phyloP scores from a whole-genome alignment of 164 flowering plant genomes.

The Aristolochia californica region DNA sequence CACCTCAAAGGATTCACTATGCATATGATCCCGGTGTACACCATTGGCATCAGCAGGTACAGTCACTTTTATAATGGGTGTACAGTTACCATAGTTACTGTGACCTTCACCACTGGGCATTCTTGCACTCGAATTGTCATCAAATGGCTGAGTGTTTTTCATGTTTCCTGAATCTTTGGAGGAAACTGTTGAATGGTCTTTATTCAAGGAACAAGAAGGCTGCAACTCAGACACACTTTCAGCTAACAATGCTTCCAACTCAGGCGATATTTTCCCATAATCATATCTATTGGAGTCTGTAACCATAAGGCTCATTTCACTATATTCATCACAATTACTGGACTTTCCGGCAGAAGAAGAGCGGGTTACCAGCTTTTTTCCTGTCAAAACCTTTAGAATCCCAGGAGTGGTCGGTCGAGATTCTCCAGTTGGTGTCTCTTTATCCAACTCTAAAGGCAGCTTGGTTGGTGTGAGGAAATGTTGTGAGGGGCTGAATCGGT shows the following conservation, averaged over 20 bases:
- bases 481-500: conserved; percentile 17
- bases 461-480: conserved; percentile 49
- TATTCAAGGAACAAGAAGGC: conserved; percentile 12
- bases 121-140: neutral
- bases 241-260: conserved; percentile 43
- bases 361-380: conserved; percentile 21
- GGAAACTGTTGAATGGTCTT: conserved; percentile 9
- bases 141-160: too few species aligned
- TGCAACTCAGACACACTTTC: conserved; percentile 27
- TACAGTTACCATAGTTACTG: conserved; percentile 3
- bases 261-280: conserved; percentile 61
- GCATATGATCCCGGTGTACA: conserved; percentile 14
- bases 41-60: conserved; percentile 9
- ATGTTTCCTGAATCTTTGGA: conserved; percentile 4
- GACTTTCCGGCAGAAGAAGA: conserved; percentile 20
- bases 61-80: conserved; percentile 8
- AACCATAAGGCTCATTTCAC: conserved; percentile 74
- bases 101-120: neutral
- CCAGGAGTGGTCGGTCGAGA: conserved; percentile 21
- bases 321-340: conserved; percentile 32
- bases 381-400: conserved; percentile 53
- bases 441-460: conserved; percentile 26
- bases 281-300: conserved; percentile 46
- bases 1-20: conserved; percentile 20
- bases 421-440: conserved; percentile 36